phyloP scores from a whole-genome alignment of 1,139 yeast genomes.

The Suhomyces maxii region DNA sequence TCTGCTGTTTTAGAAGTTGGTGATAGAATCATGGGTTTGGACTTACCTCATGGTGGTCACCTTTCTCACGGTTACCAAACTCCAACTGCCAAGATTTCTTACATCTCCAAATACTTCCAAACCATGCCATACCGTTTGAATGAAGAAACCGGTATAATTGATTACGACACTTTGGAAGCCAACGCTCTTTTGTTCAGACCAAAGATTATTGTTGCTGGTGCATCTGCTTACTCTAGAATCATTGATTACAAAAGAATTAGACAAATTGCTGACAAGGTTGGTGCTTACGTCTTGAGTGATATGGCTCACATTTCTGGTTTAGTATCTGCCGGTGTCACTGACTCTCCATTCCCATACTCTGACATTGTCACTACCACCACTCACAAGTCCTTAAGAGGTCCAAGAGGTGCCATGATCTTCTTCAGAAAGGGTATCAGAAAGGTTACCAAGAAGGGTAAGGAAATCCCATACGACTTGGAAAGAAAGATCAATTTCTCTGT shows the following conservation, averaged over 20 bases:
- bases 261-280: constrained; percentile 87
- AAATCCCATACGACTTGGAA: constrained; percentile 82
- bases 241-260: constrained; percentile 89
- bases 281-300: constrained; percentile 87
- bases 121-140: constrained; percentile 95
- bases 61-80: constrained; percentile 96
- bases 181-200: constrained; percentile 89
- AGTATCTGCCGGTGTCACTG: constrained; percentile 89
- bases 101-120: constrained; percentile 89
- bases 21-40: constrained; percentile 94
- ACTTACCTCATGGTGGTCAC: constrained; percentile 97
- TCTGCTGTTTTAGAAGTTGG: constrained; percentile 90
- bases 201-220: constrained; percentile 92
- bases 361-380: constrained; percentile 97
- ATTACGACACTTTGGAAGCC: constrained; percentile 83
- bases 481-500: constrained; percentile 91
- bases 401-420: constrained; percentile 98
- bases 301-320: constrained; percentile 98
- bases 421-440: constrained; percentile 90
- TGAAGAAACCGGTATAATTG: constrained; percentile 83
- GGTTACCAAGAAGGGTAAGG: constrained; percentile 85
- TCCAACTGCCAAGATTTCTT: constrained; percentile 82
- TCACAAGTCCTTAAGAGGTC: constrained; percentile 95
- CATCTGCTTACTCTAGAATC: constrained; percentile 91
- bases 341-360: constrained; percentile 90